Percentiles rank a stretch among this genome's conserved stretches.
phyloP scores from a whole-genome alignment of 2,329 filamentous ascomycete species.

The Hymenoscyphus fructigenus region DNA sequence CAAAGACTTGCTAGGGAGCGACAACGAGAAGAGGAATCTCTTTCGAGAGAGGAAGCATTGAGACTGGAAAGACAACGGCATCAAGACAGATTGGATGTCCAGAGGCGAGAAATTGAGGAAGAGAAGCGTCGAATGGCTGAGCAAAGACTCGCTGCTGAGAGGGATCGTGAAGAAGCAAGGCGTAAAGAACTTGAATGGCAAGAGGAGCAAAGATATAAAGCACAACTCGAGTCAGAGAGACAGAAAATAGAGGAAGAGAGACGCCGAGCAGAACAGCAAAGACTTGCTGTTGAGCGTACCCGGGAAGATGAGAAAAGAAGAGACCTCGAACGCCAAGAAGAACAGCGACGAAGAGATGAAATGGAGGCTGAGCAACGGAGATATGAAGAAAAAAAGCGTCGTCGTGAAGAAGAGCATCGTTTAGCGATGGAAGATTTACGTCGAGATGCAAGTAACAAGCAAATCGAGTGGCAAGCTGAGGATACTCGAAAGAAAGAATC shows the following conservation, averaged over 20 bases:
- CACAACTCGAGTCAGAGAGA: not conserved
- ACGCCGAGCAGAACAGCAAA: not conserved
- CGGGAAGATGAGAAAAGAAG: not conserved
- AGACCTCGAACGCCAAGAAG: not conserved
- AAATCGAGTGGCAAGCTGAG: not conserved
- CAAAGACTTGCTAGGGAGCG: not conserved
- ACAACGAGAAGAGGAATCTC: not conserved
- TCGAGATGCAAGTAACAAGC: not conserved
- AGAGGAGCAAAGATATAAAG: not conserved
- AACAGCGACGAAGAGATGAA: not conserved
- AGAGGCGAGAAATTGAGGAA: not conserved
- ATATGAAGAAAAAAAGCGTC: not conserved
- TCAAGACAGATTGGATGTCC: not conserved
- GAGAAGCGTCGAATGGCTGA: not conserved
- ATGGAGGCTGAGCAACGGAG: not conserved
- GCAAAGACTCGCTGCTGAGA: not conserved
- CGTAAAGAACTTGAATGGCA: not conserved
- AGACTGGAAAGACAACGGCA: not conserved
- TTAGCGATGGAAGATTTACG: not conserved
- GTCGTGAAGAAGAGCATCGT: conserved; percentile 1
- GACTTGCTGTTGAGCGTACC: not conserved
- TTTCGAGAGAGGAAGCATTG: not conserved
- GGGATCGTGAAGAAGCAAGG: not conserved
- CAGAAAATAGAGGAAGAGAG: not conserved
- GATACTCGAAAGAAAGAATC: not conserved